Conservation (phyloP, 495 filamentous ascomycete species). For the Tuber aestivum region DNA sequence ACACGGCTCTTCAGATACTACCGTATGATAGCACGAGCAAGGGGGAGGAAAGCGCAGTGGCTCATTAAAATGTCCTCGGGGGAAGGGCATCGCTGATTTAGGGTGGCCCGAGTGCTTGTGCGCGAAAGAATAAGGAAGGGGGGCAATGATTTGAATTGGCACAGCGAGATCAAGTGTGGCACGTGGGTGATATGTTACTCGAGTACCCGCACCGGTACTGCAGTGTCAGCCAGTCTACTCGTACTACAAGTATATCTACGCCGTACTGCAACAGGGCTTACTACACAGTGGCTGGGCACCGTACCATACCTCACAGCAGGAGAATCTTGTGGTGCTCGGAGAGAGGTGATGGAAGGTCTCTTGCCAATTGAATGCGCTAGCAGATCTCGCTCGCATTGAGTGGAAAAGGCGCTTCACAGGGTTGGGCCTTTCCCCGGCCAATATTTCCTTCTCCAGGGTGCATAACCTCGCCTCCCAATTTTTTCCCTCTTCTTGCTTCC, state of each 20-base stretch:
- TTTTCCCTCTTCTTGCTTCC: neutral
- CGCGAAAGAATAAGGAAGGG: neutral
- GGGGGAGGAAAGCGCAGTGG: neutral
- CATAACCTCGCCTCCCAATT: neutral
- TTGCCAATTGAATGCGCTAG: neutral
- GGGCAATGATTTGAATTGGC: neutral
- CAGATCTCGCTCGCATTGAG: neutral
- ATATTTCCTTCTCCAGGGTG: neutral
- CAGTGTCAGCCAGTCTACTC: neutral
- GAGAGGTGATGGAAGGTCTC: neutral
- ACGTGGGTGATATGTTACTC: neutral
- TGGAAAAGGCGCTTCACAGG: neutral
- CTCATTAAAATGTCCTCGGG: neutral
- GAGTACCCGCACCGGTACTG: no score
- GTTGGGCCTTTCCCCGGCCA: neutral
- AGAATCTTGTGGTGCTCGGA: neutral
- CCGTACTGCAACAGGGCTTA: neutral
- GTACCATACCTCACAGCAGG: neutral
- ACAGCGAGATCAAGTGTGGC: neutral
- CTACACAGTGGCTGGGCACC: neutral
- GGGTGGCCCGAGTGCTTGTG: neutral
- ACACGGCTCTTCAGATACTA: neutral
- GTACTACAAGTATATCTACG: neutral
- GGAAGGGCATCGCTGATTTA: neutral
- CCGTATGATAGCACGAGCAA: neutral